Percentiles rank a stretch among this genome's conserved stretches.
phyloP scores from a whole-genome alignment of 805 yeast genomes.

The Ogataea wickerhamii region DNA sequence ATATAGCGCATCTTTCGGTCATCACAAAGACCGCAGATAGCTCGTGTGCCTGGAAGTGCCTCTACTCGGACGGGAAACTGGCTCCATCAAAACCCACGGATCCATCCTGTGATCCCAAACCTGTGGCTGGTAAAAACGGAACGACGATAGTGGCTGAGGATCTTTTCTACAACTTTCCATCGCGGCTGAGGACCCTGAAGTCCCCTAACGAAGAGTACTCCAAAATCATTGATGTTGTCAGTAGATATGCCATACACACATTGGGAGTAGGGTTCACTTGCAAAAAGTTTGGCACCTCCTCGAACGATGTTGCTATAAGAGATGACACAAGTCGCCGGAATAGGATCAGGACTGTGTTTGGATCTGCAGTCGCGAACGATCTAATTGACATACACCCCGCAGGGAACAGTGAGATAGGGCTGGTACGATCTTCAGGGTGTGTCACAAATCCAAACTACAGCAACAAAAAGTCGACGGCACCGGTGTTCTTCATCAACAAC shows the following conservation, averaged over 20 bases:
- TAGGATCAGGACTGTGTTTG: slow-evolving; percentile 70
- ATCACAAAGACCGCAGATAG: slow-evolving; percentile 63
- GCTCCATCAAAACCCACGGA: slow-evolving; percentile 39
- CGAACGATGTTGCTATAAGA: slow-evolving; percentile 60
- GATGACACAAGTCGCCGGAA: slow-evolving; percentile 51
- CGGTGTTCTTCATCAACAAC: slow-evolving; percentile 81
- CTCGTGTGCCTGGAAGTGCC: slow-evolving; percentile 66
- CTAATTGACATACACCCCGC: slow-evolving; percentile 47
- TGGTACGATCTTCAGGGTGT: slow-evolving; percentile 52
- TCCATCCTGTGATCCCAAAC: slow-evolving; percentile 47
- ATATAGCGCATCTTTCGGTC: slow-evolving; percentile 77
- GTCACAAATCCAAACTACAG: slow-evolving; percentile 69
- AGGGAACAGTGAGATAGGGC: slow-evolving; percentile 40
- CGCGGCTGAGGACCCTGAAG: slow-evolving; percentile 64
- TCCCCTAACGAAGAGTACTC: slow-evolving; percentile 71
- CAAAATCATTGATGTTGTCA: slow-evolving; percentile 76
- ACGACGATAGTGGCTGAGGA: slow-evolving; percentile 86
- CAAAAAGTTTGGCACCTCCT: slow-evolving; percentile 74
- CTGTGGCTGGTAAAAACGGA: slow-evolving; percentile 84
- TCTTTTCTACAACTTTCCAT: slow-evolving; percentile 81
- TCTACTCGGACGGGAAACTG: slow-evolving; percentile 65
- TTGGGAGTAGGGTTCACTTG: slow-evolving; percentile 69
- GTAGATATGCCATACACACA: slow-evolving; percentile 77
- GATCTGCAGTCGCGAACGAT: slow-evolving; percentile 63
- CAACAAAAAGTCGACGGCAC: slow-evolving; percentile 60